Evolutionary conservation across 805 yeast species (phyloP).

Genomic region (Tetrapisispora pingtungensis): DNA sequence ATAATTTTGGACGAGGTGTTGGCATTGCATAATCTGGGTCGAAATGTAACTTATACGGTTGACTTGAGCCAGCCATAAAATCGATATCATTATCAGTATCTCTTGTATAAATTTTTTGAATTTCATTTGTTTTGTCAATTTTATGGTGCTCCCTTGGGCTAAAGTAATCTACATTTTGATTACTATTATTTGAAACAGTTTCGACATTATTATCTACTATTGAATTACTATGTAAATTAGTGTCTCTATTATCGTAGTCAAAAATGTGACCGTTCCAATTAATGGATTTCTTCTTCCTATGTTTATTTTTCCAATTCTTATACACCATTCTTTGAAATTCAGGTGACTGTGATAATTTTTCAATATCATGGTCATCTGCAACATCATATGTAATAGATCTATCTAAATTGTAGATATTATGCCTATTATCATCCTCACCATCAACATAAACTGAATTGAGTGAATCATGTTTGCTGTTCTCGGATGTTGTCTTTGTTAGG

Average conservation of each 20-base stretch:
- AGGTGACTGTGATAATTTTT: conserved; percentile 32
- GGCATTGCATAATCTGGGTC: conserved; percentile 12
- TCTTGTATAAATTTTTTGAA: neutral
- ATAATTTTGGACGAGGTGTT: conserved; percentile 9
- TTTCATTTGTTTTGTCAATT: conserved; percentile 4
- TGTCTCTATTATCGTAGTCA: neutral
- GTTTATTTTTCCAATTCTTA: conserved; percentile 25
- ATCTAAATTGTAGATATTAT: conserved; percentile 18
- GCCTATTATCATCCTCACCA: neutral
- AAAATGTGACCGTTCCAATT: conserved; percentile 2
- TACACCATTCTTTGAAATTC: conserved; percentile 38
- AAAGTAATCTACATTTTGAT: neutral
- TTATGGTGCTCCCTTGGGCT: neutral
- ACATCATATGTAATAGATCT: conserved; percentile 42
- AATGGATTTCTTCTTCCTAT: conserved; percentile 6
- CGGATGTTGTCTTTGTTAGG: neutral
- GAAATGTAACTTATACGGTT: conserved; percentile 18
- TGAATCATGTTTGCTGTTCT: neutral
- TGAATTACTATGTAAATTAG: neutral
- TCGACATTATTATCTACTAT: neutral
- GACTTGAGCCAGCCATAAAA: conserved; percentile 3
- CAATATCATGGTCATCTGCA: conserved; percentile 14
- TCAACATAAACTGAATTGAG: conserved; percentile 17
- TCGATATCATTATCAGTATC: conserved; percentile 26
- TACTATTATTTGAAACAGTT: neutral